phyloP scores from a whole-genome alignment of 108 stramenopile species.

The Licmophora abbreviata region DNA sequence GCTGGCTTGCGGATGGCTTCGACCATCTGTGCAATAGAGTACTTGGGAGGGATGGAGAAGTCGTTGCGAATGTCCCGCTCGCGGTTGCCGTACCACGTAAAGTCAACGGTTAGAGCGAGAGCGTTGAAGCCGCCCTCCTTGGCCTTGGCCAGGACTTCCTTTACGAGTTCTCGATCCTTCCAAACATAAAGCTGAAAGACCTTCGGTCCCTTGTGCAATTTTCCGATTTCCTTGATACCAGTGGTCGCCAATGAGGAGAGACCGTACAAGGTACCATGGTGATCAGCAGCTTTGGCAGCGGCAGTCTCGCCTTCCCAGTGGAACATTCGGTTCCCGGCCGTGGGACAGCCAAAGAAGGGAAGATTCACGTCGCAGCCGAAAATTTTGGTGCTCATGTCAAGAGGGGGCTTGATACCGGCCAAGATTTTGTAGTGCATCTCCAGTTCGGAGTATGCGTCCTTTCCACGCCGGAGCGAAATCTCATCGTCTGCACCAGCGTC shows the following conservation, averaged over 20 bases:
- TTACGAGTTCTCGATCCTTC: slow-evolving; percentile 93
- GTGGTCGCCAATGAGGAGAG: slow-evolving; percentile 82
- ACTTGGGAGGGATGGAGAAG: slow-evolving; percentile 93
- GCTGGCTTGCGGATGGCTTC: slow-evolving; percentile 83
- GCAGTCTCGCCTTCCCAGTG: slow-evolving; percentile 90
- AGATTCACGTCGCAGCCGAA: slow-evolving; percentile 75
- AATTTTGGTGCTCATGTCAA: slow-evolving; percentile 78
- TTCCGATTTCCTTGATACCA: slow-evolving; percentile 74
- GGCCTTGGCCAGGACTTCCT: slow-evolving; percentile 87
- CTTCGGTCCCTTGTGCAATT: slow-evolving; percentile 68
- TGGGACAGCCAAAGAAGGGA: slow-evolving; percentile 88
- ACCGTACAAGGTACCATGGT: slow-evolving; percentile 84
- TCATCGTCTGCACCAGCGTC: slow-evolving; percentile 90
- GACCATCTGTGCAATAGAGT: slow-evolving; percentile 69
- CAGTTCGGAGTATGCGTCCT: slow-evolving; percentile 83
- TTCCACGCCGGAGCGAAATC: slow-evolving; percentile 80
- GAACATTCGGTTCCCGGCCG: slow-evolving; percentile 91
- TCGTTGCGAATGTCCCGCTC: slow-evolving; percentile 95
- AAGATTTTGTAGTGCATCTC: slow-evolving; percentile 91
- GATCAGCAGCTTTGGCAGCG: slow-evolving; percentile 78
- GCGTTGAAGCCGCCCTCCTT: slow-evolving; percentile 94
- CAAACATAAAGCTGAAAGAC: slow-evolving; percentile 97
- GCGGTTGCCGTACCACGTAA: slow-evolving; percentile 94
- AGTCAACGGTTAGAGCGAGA: slow-evolving; percentile 93
- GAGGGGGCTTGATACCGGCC: slow-evolving; percentile 83